Evolutionary conservation across 2,329 filamentous ascomycete genomes (phyloP), one percentile per base, ranked within the genome.

Genomic region (Calonectria leucothoes): DNA sequence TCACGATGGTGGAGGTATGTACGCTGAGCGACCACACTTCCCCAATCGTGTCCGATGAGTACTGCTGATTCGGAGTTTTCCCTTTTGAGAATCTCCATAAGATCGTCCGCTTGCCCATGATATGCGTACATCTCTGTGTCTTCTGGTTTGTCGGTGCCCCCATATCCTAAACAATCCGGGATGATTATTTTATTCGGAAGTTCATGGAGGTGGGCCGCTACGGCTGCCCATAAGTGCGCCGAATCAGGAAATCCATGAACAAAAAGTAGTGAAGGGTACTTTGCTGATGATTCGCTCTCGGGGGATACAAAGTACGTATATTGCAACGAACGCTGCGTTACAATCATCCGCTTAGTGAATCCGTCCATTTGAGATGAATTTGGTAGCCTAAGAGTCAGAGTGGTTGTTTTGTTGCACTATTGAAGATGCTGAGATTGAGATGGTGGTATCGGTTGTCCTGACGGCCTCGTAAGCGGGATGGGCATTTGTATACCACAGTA

Each of bases 241-340:
- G 70, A 72, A 27, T 74, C 73, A 15, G 73, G 73, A 52, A 72
- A 74, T 4, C 73, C 73, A 45, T 74, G 73, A 31, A 74, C n/a
- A 37, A 74, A 74, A 12, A 74, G 49, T 31, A 74, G 61, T 15
- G 66, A 17, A 11, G 69, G 72, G 39, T 67, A 33, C 11, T 72
- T 20, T 23, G 61, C 17, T 5, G 59, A 67, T 29, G 64, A 52
- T 42, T 61, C 25, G 14, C 39, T 29, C 3, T 42, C 31, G 8
- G 49, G 39, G 3, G 69, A 71, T 8, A 61, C 61, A n/a, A 31
- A 70, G 23, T 73, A 73, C 10, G 51, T 64, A 63, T 73, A 73
- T 33, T 42, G 52, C 11, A 70, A 63, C 5, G 61, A 73, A 3
- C 66, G 61, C 39, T 25, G 29, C 27, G 66, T 66, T 6, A 37